phyloP scores from a whole-genome alignment of 2,329 filamentous ascomycete genomes.

The Verticillium nubilum region DNA sequence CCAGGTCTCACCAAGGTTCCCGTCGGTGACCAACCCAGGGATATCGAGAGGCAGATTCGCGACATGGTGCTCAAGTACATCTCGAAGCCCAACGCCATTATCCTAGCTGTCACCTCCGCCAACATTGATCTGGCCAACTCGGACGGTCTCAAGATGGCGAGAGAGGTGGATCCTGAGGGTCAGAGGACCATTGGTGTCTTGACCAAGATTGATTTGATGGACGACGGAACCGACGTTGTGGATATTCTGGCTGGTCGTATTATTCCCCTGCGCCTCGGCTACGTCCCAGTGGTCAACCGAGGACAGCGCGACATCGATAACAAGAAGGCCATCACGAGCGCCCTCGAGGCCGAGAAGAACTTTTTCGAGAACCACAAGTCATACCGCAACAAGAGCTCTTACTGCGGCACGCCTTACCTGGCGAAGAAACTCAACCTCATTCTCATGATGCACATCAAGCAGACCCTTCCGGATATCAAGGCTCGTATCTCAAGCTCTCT shows the following conservation, averaged over 20 bases:
- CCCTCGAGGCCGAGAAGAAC: slow-evolving; percentile 88
- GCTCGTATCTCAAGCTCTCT: slow-evolving; percentile 90
- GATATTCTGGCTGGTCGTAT: slow-evolving; percentile 97
- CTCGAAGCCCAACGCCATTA: slow-evolving; percentile 96
- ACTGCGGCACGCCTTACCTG: slow-evolving; percentile 96
- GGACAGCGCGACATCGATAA: slow-evolving; percentile 98
- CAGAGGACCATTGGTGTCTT: slow-evolving; percentile 97
- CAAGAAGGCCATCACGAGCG: slow-evolving; percentile 87
- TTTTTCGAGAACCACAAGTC: slow-evolving; percentile 99
- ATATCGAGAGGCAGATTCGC: slow-evolving; percentile 93
- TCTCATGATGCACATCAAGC: slow-evolving; percentile 99
- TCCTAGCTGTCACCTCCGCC: slow-evolving; percentile 90
- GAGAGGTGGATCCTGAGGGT: slow-evolving; percentile 95
- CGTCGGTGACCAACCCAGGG: slow-evolving; percentile 90
- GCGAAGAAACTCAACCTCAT: slow-evolving; percentile 97
- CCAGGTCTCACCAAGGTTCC: slow-evolving; percentile 95
- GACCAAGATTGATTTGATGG: slow-evolving; percentile 98
- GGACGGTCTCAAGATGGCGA: slow-evolving; percentile 90
- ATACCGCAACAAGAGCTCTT: slow-evolving; percentile 96
- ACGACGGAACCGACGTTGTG: slow-evolving; percentile 95
- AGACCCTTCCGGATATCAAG: slow-evolving; percentile 98
- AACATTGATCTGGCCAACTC: slow-evolving; percentile 99
- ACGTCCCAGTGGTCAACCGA: slow-evolving; percentile 96
- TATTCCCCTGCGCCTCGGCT: slow-evolving; percentile 89
- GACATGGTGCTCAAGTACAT: slow-evolving; percentile 99